Evolutionary conservation across 169 alveolate genomes (phyloP), one percentile per base, ranked within the genome.

Genomic region (Eimeria acervulina): DNA sequence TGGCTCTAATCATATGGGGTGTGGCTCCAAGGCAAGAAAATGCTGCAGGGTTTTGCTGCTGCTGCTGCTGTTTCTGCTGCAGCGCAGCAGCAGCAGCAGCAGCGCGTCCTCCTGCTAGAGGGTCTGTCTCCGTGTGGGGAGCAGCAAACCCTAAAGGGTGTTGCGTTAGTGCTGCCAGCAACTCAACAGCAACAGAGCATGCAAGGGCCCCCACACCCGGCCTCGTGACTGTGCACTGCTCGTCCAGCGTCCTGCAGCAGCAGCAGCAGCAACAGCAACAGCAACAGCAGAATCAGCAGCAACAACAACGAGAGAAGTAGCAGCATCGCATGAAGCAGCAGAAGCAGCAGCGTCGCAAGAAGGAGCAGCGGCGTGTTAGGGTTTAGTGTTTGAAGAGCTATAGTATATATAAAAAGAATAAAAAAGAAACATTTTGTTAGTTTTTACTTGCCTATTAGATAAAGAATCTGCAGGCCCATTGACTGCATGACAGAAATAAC

Each of bases 401-500:
- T n/a, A n/a, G n/a, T n/a, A n/a, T n/a, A n/a, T n/a, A n/a, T n/a
- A n/a, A n/a, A n/a, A n/a, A n/a, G n/a, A n/a, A n/a, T n/a, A n/a
- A n/a, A n/a, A n/a, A n/a, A n/a, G n/a, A n/a, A n/a, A n/a, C n/a
- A n/a, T n/a, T n/a, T n/a, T n/a, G n/a, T n/a, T n/a, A n/a, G 2
- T 28, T 7, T 19, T 8, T 6, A 28, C 90, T 31, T 36, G 70
- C 97, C 99, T 97, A 95, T 98, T 98, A 47, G 97, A 95, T 51
- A 97, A 90, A 44, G 99, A 97, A 78, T 98, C 99, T 55, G 99
- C 97, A n/a, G 99, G 99, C 21, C 99, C 99, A 2, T 98, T 97
- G 26, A 98, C 97, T 95, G 98, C 99, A 85, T 98, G 98, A 95
- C 99, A 99, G 96, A 99, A 99, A 96, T 99, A 99, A 90, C 99